These are phyloP conservation scores for Geotrichum histeridarum DNA, from an alignment of 1,139 yeast genomes.

Conservation along the genomic window DNA sequence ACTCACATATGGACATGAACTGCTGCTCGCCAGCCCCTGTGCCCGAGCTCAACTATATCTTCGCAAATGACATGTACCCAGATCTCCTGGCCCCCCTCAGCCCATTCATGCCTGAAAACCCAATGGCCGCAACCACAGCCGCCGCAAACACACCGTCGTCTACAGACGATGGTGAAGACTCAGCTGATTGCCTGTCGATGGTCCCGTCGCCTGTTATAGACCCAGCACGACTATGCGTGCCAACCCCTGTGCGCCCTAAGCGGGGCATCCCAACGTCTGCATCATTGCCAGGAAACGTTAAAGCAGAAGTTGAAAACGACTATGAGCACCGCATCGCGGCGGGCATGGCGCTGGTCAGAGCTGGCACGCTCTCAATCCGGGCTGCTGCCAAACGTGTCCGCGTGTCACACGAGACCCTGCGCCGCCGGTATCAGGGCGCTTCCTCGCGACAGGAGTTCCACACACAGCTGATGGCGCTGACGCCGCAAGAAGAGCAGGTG, in stretches of 20 bases:
- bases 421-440: slow-evolving; percentile 16
- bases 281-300: background rate
- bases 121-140: too few species aligned
- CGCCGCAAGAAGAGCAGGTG: slow-evolving; percentile 10
- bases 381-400: slow-evolving; percentile 16
- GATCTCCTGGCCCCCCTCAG: background rate
- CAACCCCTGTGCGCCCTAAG: background rate
- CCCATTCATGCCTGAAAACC: background rate
- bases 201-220: background rate
- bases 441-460: slow-evolving; percentile 17
- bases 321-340: slow-evolving; percentile 10
- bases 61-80: background rate
- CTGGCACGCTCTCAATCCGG: slow-evolving; percentile 10
- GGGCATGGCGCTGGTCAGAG: slow-evolving; percentile 9
- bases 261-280: background rate
- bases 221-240: background rate
- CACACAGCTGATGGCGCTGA: slow-evolving; percentile 16
- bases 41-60: background rate
- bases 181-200: background rate
- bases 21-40: background rate
- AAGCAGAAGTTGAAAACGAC: background rate
- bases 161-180: background rate
- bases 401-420: slow-evolving; percentile 17
- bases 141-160: background rate
- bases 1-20: background rate